phyloP scores from a whole-genome alignment of 495 filamentous ascomycete species.

The Lophiostoma macrostomum region DNA sequence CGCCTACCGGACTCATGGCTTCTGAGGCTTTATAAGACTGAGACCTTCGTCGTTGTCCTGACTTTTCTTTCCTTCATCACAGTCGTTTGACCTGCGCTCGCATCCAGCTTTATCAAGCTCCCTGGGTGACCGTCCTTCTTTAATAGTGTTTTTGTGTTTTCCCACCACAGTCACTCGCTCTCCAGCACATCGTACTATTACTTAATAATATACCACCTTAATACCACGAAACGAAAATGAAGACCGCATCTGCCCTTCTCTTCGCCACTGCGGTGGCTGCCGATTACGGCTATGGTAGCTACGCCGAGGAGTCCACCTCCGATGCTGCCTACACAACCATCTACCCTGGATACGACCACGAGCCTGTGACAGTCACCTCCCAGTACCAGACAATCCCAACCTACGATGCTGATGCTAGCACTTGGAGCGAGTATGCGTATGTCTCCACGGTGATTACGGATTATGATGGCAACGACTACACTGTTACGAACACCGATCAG shows the following conservation, averaged over 20 bases:
- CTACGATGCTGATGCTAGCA: constrained; percentile 2
- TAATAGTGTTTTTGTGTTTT: constrained; percentile 10
- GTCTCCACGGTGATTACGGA: constrained; percentile 20
- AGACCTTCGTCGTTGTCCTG: too few relatives aligned
- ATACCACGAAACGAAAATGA: constrained; percentile 13
- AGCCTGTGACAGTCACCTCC: constrained; percentile 16
- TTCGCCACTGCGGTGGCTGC: constrained; percentile 17
- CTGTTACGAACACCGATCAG: constrained; percentile 16
- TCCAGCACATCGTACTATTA: neutral
- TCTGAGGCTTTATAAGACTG: too few relatives aligned
- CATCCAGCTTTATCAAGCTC: constrained; percentile 4
- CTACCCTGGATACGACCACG: constrained; percentile 7
- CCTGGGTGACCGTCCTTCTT: constrained; percentile 5
- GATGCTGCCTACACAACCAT: constrained; percentile 7
- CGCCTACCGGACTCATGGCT: too few relatives aligned
- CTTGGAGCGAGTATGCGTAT: constrained; percentile 6
- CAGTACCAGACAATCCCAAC: constrained; percentile 26
- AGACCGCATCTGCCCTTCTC: constrained; percentile 19
- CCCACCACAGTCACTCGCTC: constrained; percentile 18
- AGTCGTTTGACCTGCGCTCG: constrained; percentile 9
- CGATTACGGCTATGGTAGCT: constrained; percentile 7
- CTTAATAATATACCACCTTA: too few relatives aligned
- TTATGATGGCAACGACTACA: constrained; percentile 8
- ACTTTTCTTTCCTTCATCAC: constrained; percentile 5
- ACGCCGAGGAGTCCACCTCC: neutral